Conservation (phyloP, 345 rosid genomes). For the Gossypium thurberi region DNA sequence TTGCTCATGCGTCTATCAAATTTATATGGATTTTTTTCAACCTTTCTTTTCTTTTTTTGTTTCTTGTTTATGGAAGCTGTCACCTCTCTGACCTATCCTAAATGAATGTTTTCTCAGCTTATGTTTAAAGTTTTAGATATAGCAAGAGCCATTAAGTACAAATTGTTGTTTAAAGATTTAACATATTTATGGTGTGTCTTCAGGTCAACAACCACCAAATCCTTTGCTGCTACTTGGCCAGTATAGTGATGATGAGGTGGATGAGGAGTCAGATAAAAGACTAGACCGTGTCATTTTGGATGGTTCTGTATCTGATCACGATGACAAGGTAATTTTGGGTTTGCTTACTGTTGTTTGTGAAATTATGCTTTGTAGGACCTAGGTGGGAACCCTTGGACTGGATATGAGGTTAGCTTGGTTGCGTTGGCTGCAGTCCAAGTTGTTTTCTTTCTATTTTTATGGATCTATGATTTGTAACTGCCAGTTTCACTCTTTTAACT, state of each 20-base stretch:
- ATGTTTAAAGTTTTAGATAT: slow-evolving; percentile 17
- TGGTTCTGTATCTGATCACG: slow-evolving; percentile 27
- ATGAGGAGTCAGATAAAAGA: slow-evolving; percentile 38
- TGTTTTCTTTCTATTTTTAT: slow-evolving; percentile 2
- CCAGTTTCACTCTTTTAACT: not conserved
- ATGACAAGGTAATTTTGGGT: slow-evolving; percentile 50
- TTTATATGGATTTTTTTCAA: slow-evolving; percentile 19
- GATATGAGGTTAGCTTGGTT: not conserved
- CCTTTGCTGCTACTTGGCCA: slow-evolving; percentile 88
- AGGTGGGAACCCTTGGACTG: not conserved
- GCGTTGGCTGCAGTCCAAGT: not conserved
- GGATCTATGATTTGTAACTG: not conserved
- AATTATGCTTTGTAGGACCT: not conserved
- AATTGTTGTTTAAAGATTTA: slow-evolving; percentile 28
- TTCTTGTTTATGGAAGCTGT: slow-evolving; percentile 9
- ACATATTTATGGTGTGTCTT: slow-evolving; percentile 30
- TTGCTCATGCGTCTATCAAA: slow-evolving; percentile 25
- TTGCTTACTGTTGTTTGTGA: not conserved
- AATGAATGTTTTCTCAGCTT: slow-evolving; percentile 16
- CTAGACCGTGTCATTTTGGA: slow-evolving; percentile 24
- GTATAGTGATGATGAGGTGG: slow-evolving; percentile 83
- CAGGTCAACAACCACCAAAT: slow-evolving; percentile 73
- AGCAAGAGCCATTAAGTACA: slow-evolving; percentile 9
- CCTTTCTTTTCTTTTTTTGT: not conserved
- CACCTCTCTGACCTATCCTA: slow-evolving; percentile 8